phyloP scores from a whole-genome alignment of 176 grass and related monocot species.

The Raddia distichophylla region DNA sequence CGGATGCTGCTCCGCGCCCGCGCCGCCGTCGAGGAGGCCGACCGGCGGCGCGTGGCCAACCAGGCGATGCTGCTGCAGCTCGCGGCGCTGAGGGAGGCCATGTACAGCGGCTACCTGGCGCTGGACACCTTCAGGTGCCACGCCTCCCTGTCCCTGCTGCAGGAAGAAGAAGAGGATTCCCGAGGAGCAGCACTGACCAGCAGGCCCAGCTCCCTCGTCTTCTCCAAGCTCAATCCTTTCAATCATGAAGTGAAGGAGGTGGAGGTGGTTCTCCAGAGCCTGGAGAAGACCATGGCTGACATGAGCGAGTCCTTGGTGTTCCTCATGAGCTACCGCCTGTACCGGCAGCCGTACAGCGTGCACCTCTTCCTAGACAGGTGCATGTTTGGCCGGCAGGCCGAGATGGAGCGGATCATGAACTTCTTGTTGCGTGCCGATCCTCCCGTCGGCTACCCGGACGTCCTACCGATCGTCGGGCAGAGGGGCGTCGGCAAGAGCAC shows the following conservation, averaged over 20 bases:
- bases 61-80: constrained; percentile 7
- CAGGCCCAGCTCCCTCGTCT: not conserved
- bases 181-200: no score
- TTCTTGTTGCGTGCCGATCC: not conserved
- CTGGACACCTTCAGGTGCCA: not conserved
- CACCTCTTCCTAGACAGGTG: not conserved
- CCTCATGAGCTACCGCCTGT: not conserved
- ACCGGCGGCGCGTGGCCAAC: not conserved
- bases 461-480: not conserved
- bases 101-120: not conserved
- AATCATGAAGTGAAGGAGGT: not conserved
- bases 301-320: not conserved
- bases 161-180: not conserved
- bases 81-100: not conserved
- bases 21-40: not conserved
- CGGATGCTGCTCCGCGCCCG: not conserved
- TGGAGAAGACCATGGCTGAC: not conserved
- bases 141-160: no score
- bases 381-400: not conserved
- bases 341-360: not conserved
- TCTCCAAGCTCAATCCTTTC: not conserved
- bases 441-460: not conserved
- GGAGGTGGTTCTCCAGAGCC: not conserved
- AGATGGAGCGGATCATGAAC: not conserved
- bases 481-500: not conserved